phyloP scores from a whole-genome alignment of 108 stramenopile species.

The Epipyxis sp. region DNA sequence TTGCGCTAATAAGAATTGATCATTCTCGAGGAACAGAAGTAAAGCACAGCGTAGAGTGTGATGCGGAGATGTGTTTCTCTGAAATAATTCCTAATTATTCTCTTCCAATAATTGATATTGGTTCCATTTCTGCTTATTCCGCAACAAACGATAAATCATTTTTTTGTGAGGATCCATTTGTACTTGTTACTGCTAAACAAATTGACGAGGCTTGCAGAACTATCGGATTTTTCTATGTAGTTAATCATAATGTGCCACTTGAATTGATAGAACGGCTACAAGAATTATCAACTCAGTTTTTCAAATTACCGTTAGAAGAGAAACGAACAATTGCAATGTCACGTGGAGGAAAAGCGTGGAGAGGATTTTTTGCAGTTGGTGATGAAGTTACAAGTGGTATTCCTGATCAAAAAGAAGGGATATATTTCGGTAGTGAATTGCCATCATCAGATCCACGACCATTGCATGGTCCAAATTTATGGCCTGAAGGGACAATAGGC shows the following conservation, averaged over 20 bases:
- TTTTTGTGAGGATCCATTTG: no score
- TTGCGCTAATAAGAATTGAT: no score
- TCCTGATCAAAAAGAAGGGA: constrained; percentile 25
- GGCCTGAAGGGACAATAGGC: not conserved
- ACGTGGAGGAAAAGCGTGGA: constrained; percentile 10
- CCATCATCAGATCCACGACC: not conserved
- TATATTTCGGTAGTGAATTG: constrained; percentile 21
- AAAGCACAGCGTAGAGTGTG: no score
- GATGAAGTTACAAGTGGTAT: constrained; percentile 23
- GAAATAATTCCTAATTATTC: no score
- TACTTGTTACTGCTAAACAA: not conserved
- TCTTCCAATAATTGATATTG: no score
- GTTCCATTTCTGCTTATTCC: no score
- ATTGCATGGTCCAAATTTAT: constrained; percentile 21
- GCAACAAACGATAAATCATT: no score
- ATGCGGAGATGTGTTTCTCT: no score
- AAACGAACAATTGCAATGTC: constrained; percentile 7
- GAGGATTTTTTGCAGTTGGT: constrained; percentile 17
- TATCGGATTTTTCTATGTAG: constrained; percentile 12
- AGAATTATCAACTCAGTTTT: constrained; percentile 2
- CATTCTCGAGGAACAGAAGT: no score
- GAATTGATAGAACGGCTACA: not conserved
- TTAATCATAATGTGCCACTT: not conserved
- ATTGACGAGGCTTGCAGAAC: not conserved
- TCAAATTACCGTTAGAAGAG: not conserved